Percentiles rank a stretch among this genome's conserved stretches.
Evolutionary conservation across 2,329 filamentous ascomycete species (phyloP).

Genomic region (Alternaria ventricosa): DNA sequence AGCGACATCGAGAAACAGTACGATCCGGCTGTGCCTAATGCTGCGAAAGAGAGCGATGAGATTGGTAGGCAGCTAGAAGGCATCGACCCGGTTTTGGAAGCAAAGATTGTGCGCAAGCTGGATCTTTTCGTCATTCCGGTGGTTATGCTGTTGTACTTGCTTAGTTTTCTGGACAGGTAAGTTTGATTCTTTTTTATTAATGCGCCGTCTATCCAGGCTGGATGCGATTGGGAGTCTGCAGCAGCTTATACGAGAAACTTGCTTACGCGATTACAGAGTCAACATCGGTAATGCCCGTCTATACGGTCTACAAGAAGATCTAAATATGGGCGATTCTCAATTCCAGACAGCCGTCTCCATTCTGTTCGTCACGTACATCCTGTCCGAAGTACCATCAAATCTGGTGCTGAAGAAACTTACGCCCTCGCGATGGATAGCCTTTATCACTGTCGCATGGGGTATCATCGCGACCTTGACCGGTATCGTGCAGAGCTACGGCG

Average conservation of each 20-base stretch:
- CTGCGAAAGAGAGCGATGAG: constrained; percentile 29
- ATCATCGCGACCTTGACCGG: constrained; percentile 71
- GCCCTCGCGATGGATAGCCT: constrained; percentile 60
- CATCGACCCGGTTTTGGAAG: constrained; percentile 54
- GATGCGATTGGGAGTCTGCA: background rate
- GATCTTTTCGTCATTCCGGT: constrained; percentile 70
- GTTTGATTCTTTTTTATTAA: constrained; percentile 23
- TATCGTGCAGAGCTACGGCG: constrained; percentile 68
- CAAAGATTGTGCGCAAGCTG: constrained; percentile 67
- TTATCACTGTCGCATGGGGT: constrained; percentile 67
- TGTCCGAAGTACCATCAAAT: constrained; percentile 55
- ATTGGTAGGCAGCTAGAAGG: constrained; percentile 36
- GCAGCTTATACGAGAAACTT: background rate
- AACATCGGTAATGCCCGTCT: constrained; percentile 75
- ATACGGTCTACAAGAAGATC: constrained; percentile 68
- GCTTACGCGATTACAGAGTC: constrained; percentile 48
- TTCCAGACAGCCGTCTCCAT: constrained; percentile 65
- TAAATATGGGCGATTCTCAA: constrained; percentile 67
- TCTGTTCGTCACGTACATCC: constrained; percentile 55
- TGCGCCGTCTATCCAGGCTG: background rate
- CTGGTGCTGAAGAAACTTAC: constrained; percentile 55
- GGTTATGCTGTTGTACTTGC: constrained; percentile 73
- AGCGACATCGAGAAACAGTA: constrained; percentile 37
- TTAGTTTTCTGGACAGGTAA: constrained; percentile 76
- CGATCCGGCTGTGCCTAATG: constrained; percentile 15